Evolutionary conservation across 2,329 filamentous ascomycete genomes (phyloP).

Genomic region (Nakataea oryzae): DNA sequence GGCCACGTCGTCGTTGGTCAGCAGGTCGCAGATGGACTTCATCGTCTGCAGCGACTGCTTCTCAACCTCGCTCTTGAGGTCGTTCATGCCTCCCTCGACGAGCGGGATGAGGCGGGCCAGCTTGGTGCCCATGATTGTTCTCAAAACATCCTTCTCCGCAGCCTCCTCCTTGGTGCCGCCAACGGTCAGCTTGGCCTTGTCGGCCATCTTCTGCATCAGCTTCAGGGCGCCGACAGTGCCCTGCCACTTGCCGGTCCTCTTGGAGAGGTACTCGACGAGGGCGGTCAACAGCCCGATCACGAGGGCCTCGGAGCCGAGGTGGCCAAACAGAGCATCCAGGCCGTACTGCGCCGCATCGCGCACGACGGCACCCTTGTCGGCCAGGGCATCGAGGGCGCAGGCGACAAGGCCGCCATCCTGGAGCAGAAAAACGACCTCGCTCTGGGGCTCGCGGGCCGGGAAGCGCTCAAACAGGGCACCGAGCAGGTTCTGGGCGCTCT

Average conservation of each 20-base stretch:
- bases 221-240: constrained; percentile 80
- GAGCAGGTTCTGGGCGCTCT: constrained; percentile 89
- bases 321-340: constrained; percentile 75
- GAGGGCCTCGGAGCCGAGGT: constrained; percentile 71
- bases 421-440: constrained; percentile 73
- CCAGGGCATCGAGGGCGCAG: constrained; percentile 69
- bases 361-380: constrained; percentile 84
- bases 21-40: constrained; percentile 76
- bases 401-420: constrained; percentile 66
- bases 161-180: constrained; percentile 75
- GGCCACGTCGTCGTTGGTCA: constrained; percentile 94
- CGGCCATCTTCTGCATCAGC: constrained; percentile 84
- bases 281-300: constrained; percentile 73
- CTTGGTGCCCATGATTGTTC: constrained; percentile 82
- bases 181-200: constrained; percentile 80
- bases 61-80: constrained; percentile 78
- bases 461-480: constrained; percentile 91
- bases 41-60: constrained; percentile 92
- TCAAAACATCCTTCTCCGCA: constrained; percentile 75
- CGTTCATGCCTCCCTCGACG: constrained; percentile 90
- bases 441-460: constrained; percentile 63
- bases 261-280: constrained; percentile 65
- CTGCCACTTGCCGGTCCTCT: constrained; percentile 92
- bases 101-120: constrained; percentile 82
- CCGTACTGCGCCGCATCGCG: constrained; percentile 91